Evolutionary conservation across 2,329 filamentous ascomycete genomes (phyloP).

Genomic region (Colletotrichum coccodes): DNA sequence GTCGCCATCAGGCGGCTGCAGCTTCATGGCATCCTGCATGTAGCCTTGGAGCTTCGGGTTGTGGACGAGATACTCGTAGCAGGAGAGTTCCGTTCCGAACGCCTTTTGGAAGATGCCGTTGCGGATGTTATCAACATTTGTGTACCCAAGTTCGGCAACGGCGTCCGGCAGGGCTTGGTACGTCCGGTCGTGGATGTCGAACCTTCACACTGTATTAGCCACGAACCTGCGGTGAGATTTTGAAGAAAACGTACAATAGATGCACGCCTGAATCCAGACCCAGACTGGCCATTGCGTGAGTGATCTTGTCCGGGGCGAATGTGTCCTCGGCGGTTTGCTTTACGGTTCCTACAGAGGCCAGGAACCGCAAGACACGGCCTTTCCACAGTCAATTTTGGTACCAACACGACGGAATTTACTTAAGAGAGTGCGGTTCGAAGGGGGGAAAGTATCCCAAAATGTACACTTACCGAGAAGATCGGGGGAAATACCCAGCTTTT

Average conservation of each 20-base stretch:
- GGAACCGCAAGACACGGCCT: neutral
- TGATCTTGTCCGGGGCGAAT: neutral
- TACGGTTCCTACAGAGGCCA: neutral
- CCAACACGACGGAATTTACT: too few species aligned
- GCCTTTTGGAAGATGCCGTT: neutral
- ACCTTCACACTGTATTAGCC: neutral
- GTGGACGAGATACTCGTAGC: neutral
- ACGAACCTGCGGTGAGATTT: neutral
- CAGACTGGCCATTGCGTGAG: neutral
- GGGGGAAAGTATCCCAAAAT: too few species aligned
- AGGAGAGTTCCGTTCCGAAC: neutral
- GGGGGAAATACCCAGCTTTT: neutral
- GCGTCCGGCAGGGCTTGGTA: neutral
- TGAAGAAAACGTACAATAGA: neutral
- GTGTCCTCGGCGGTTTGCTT: neutral
- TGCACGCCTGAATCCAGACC: neutral
- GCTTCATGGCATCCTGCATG: slow-evolving; percentile 3
- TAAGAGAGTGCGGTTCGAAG: too few species aligned
- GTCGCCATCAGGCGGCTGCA: neutral
- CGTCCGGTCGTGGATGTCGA: neutral
- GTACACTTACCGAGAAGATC: neutral
- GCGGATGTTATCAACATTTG: neutral
- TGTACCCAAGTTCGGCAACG: neutral
- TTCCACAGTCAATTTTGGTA: neutral
- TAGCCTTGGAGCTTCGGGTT: neutral